Conservation (phyloP, 78 protist species). For the Neovahlkampfia damariscottae region DNA sequence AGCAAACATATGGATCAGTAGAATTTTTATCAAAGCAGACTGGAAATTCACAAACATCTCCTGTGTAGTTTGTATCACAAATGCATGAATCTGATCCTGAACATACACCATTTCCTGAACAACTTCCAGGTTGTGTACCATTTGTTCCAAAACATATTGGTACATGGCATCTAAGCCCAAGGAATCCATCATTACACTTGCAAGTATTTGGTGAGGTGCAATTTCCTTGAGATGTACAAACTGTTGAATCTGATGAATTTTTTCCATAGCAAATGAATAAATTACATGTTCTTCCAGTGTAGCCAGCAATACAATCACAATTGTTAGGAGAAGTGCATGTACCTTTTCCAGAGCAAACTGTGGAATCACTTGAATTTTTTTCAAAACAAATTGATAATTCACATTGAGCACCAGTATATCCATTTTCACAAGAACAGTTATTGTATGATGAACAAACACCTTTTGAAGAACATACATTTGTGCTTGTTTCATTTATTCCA, state of each 20-base stretch:
- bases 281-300: not conserved
- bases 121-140: not conserved
- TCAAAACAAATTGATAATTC: not conserved
- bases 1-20: not conserved
- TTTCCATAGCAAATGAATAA: not conserved
- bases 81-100: not conserved
- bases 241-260: not conserved
- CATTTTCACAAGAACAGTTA: not conserved
- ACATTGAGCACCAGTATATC: not conserved
- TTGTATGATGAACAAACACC: not conserved
- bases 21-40: not conserved
- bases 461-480: not conserved
- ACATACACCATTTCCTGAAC: not conserved
- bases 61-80: not conserved
- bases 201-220: not conserved
- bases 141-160: not conserved
- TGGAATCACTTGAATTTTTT: not conserved
- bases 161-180: not conserved
- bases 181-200: not conserved
- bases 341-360: slow-evolving; percentile 3
- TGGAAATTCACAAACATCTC: not conserved
- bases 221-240: not conserved
- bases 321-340: not conserved
- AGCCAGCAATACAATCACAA: not conserved
- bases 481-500: not conserved